Evolutionary conservation across 768 basidiomycete species (phyloP), one percentile per base, ranked within the genome.

Genomic region (Collybia sp.): DNA sequence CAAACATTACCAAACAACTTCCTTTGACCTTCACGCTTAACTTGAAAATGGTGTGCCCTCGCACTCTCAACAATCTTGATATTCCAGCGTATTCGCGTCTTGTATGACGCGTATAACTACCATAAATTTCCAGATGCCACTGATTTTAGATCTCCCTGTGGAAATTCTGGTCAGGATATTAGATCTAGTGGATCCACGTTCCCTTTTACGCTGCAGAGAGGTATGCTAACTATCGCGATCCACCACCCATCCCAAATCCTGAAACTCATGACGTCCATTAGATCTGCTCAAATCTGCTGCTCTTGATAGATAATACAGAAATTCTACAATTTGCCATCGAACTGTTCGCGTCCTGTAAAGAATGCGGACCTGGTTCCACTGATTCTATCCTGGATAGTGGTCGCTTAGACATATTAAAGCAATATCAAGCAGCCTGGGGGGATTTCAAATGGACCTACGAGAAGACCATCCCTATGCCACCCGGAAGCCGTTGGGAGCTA

Each of bases 401-500:
- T 30, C 68, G 71, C 19, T 61, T 78, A 15, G 48, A 63, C 6
- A 50, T 58, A 30, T 65, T 82, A n/a, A 60, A 59, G 34, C 56
- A 64, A 20, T 65, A 68, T 47, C 68, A 68, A 40, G 43, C 51
- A 30, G 64, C 67, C 25, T 75, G 75, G 75, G 62, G 63, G 17
- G 37, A 61, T n/a, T 45, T 74, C 18, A 50, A 51, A 32, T 76
- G 70, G 68, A 60, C 58, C 10, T 43, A 58, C 19, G 53, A 60
- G 20, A 46, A 52, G 17, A 55, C 56, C 13, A 48, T 79, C 25
- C 61, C 57, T 3, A 77, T 79, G 72, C 44, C 58, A 19, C 48
- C 51, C 3, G 77, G 77, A 20, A 63, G 64, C 15, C 53, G 78
- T 4, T 82, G 81, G 70, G 81, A 83, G 52, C 67, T 83, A 0